phyloP scores from a whole-genome alignment of 148 eudicot genomes.

The Fagopyrum tataricum region DNA sequence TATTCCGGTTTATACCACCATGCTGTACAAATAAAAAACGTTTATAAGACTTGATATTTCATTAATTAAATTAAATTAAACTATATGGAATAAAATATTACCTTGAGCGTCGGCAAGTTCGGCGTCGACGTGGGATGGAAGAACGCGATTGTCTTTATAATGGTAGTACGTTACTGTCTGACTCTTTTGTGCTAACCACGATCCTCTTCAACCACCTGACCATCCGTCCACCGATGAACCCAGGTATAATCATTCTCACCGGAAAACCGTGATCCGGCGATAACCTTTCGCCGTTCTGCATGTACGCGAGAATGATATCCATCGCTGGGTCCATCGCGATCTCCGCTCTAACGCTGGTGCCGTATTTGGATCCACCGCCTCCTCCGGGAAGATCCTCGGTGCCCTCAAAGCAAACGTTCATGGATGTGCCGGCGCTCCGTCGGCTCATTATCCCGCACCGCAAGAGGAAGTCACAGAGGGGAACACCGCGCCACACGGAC shows the following conservation, averaged over 20 bases:
- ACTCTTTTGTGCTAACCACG: slow-evolving; percentile 52
- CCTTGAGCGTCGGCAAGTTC: slow-evolving; percentile 87
- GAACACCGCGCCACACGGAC: slow-evolving; percentile 80
- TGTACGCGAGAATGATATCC: slow-evolving; percentile 72
- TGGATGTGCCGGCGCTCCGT: slow-evolving; percentile 33
- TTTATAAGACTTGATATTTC: too few species aligned
- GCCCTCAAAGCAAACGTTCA: slow-evolving; percentile 85
- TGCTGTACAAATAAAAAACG: slow-evolving; percentile 35
- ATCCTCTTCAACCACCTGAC: slow-evolving; percentile 85
- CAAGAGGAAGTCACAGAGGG: slow-evolving; percentile 41
- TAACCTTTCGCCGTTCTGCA: slow-evolving; percentile 72
- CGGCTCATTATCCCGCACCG: slow-evolving; percentile 53
- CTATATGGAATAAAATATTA: slow-evolving; percentile 15
- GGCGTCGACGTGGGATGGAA: slow-evolving; percentile 82
- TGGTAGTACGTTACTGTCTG: slow-evolving; percentile 74
- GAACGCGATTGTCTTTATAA: slow-evolving; percentile 68
- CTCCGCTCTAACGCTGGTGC: slow-evolving; percentile 56
- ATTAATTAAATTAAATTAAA: too few species aligned
- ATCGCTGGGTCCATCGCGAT: slow-evolving; percentile 71
- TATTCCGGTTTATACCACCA: slow-evolving; percentile 97
- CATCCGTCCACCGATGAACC: slow-evolving; percentile 88
- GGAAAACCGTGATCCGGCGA: slow-evolving; percentile 85
- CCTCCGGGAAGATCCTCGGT: slow-evolving; percentile 94
- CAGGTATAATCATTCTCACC: slow-evolving; percentile 72
- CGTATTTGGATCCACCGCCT: slow-evolving; percentile 89